A percentile compares a stretch with the other conserved stretches of the same genome.
Evolutionary conservation across 2,329 filamentous ascomycete genomes (phyloP).

Genomic region (Cladosporium austrohemisphaericum): DNA sequence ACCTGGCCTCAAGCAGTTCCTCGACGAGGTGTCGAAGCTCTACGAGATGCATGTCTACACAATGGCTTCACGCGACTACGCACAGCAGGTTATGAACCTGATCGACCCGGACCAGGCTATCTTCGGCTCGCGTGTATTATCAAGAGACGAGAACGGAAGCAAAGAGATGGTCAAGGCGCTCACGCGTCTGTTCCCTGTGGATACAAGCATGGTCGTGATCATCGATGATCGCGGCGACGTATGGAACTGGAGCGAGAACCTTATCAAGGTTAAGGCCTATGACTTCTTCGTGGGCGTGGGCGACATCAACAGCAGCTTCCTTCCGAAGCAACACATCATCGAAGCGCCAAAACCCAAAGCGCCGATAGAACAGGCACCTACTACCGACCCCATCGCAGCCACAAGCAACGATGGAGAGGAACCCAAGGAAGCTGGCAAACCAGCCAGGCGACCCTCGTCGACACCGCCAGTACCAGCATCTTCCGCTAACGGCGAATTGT

Average conservation of each 20-base stretch:
- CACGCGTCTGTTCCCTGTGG: conserved; percentile 87
- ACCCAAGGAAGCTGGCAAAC: conserved; percentile 13
- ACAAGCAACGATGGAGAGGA: conserved; percentile 8
- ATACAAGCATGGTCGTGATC: conserved; percentile 98
- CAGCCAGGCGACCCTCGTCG: conserved; percentile 14
- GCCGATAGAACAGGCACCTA: not conserved
- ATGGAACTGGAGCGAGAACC: conserved; percentile 87
- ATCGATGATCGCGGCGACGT: conserved; percentile 97
- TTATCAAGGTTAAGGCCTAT: conserved; percentile 92
- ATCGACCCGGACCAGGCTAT: conserved; percentile 85
- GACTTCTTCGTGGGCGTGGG: conserved; percentile 98
- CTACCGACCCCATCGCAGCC: conserved; percentile 1
- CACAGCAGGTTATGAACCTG: conserved; percentile 83
- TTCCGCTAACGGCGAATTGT: conserved; percentile 43
- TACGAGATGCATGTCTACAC: conserved; percentile 99
- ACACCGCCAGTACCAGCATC: conserved; percentile 15
- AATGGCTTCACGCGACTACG: conserved; percentile 97
- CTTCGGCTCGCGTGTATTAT: conserved; percentile 92
- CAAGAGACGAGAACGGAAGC: conserved; percentile 93
- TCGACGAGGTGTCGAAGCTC: conserved; percentile 70
- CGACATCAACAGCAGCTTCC: conserved; percentile 96
- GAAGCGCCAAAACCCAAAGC: conserved; percentile 27
- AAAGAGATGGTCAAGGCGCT: conserved; percentile 79
- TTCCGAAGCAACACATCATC: conserved; percentile 67
- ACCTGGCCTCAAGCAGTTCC: conserved; percentile 76